Evolutionary conservation across 1,284 basidiomycete genomes (phyloP).

Genomic region (Grifola frondosa): DNA sequence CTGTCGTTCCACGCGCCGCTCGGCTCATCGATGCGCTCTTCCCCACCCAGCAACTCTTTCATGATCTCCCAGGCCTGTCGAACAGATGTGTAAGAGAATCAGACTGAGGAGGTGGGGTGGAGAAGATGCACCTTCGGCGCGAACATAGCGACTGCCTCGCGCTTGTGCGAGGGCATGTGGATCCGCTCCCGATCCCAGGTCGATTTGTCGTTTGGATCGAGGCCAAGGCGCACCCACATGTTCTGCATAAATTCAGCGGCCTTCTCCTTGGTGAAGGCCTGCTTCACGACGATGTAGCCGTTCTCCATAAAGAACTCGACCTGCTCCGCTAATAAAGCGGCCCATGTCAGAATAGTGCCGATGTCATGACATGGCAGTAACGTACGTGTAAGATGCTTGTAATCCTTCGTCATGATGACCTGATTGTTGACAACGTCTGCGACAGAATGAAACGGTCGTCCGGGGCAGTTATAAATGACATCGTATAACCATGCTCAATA

Average conservation of each 20-base stretch:
- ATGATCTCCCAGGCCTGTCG: slow-evolving; percentile 56
- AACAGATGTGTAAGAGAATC: neutral
- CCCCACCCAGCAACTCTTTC: slow-evolving; percentile 55
- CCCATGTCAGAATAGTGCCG: neutral
- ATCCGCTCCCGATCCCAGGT: slow-evolving; percentile 56
- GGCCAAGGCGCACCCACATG: slow-evolving; percentile 51
- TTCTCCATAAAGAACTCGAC: slow-evolving; percentile 54
- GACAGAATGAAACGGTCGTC: neutral
- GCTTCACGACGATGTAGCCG: slow-evolving; percentile 54
- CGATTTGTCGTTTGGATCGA: slow-evolving; percentile 51
- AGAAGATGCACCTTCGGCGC: slow-evolving; percentile 47
- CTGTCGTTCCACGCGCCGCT: slow-evolving; percentile 54
- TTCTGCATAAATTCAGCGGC: slow-evolving; percentile 48
- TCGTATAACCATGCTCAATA: neutral
- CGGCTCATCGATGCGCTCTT: slow-evolving; percentile 51
- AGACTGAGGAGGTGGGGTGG: neutral
- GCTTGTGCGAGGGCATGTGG: slow-evolving; percentile 53
- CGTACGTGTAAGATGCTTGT: slow-evolving; percentile 29
- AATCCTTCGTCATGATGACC: slow-evolving; percentile 20
- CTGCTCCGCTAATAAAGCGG: slow-evolving; percentile 37
- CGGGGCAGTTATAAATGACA: neutral
- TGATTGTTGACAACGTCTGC: neutral
- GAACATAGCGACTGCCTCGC: slow-evolving; percentile 46
- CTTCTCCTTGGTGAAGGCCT: slow-evolving; percentile 52
- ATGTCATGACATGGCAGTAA: slow-evolving; percentile 2